Base-by-base conservation (phyloP, 768 basidiomycete species). In the Lactarius psammicola region DNA sequence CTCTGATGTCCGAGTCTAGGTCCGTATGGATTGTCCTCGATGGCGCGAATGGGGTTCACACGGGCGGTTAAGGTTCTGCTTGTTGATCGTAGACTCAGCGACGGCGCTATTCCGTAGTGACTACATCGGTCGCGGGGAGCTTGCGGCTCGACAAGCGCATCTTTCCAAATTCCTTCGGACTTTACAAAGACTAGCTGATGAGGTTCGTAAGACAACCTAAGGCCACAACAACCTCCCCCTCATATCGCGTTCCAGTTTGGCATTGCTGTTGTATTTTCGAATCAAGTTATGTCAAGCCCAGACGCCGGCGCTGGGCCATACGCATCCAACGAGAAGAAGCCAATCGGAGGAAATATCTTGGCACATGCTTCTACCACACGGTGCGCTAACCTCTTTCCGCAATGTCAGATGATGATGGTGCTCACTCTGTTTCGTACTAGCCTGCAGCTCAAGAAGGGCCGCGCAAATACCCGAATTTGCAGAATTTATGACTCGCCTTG, bases 1-100 rank as follows among this genome's bases (percentile, higher is more conserved):
- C 95, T n/a, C 84, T 99, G 72, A 98, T 99, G 97, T 92, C 95
- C 6, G 97, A 99, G 76, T 98, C 96, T 49, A 87, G 97, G 96
- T 95, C 68, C 60, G 80, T 68, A 18, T 33, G 33, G 18, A 44
- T 38, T 38, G 18, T 31, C 1, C 44, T 64, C 28, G 30, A 55
- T 59, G 23, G 4, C 38, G 18, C 51, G n/a, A 10, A 73, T 69
- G 72, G 72, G 73, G 74, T 75, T 70, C 36, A 62, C 63, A 23
- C 8, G 13, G 62, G 54, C 20, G 17, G 30, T 56, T 64, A 64
- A 98, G 97, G 76, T 99, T 99, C 77, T 95, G 95, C 60, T 83
- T 99, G 4, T 83, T 99, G 62, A 90, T 99, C 63, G 94, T 98
- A 30, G 97, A 99, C 76, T 98, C 96, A 13, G 94, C 92, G 72